Conservation (phyloP, 2,329 filamentous ascomycete genomes). For the Colletotrichum sp. region DNA sequence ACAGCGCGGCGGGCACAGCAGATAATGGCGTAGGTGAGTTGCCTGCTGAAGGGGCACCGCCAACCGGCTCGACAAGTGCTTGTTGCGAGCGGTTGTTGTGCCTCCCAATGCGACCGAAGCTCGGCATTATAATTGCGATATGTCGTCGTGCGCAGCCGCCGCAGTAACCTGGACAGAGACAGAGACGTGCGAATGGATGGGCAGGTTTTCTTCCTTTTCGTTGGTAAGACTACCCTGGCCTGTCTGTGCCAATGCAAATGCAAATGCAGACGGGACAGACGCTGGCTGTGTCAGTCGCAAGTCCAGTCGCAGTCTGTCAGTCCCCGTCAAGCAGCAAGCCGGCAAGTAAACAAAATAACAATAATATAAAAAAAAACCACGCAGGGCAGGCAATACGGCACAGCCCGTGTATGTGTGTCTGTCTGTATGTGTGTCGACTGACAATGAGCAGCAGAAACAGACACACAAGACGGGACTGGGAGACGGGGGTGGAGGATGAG, state of each 20-base stretch:
- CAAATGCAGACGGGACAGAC: not conserved
- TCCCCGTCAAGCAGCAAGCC: not conserved
- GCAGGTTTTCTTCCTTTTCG: not conserved
- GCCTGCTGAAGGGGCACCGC: slow-evolving; percentile 29
- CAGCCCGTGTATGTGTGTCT: not conserved
- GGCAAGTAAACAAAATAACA: not conserved
- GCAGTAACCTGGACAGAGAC: not conserved
- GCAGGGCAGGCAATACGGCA: not conserved
- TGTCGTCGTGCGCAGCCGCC: slow-evolving; percentile 9
- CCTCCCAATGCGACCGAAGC: slow-evolving; percentile 60
- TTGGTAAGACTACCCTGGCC: not conserved
- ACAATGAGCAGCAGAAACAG: not conserved
- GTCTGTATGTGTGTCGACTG: not conserved
- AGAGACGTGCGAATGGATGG: not conserved
- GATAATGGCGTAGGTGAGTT: not conserved
- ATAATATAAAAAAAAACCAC: not conserved
- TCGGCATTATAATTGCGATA: slow-evolving; percentile 47
- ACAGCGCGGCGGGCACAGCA: slow-evolving; percentile 2
- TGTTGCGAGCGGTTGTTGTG: slow-evolving; percentile 64
- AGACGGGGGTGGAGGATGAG: not conserved
- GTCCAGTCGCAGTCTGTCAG: not conserved
- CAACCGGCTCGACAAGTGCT: slow-evolving; percentile 52
- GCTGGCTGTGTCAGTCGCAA: not conserved
- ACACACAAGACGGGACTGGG: not conserved
- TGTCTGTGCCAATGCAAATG: not conserved